Conservation (phyloP, 73 alveolate genomes). For the Paramecium primaurelia region DNA sequence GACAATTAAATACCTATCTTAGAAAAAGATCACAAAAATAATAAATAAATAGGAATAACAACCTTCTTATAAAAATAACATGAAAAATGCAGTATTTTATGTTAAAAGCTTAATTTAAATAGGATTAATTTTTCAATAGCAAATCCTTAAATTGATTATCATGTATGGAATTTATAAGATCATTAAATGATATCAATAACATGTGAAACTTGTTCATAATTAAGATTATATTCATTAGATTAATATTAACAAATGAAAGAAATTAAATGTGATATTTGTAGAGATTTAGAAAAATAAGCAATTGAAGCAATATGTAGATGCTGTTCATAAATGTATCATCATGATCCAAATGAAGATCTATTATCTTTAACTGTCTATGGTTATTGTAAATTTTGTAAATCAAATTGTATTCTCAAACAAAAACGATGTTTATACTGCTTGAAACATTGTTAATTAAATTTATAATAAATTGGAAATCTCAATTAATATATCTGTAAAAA, state of each 20-base stretch:
- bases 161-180: not conserved
- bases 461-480: not conserved
- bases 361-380: not conserved
- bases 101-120: not conserved
- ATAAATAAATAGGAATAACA: not conserved
- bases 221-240: not conserved
- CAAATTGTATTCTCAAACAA: not conserved
- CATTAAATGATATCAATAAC: not conserved
- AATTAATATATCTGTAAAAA: not conserved
- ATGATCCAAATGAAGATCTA: not conserved
- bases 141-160: not conserved
- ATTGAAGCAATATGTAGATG: not conserved
- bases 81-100: not conserved
- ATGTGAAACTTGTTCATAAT: not conserved
- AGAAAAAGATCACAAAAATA: not conserved
- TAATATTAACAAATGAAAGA: not conserved
- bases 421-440: not conserved
- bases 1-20: not conserved
- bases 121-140: not conserved
- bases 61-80: not conserved
- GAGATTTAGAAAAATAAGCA: not conserved
- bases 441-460: not conserved
- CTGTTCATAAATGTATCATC: not conserved
- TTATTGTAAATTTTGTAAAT: not conserved
- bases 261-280: not conserved